phyloP scores from a whole-genome alignment of 768 basidiomycete genomes.

The Galerina marginata region DNA sequence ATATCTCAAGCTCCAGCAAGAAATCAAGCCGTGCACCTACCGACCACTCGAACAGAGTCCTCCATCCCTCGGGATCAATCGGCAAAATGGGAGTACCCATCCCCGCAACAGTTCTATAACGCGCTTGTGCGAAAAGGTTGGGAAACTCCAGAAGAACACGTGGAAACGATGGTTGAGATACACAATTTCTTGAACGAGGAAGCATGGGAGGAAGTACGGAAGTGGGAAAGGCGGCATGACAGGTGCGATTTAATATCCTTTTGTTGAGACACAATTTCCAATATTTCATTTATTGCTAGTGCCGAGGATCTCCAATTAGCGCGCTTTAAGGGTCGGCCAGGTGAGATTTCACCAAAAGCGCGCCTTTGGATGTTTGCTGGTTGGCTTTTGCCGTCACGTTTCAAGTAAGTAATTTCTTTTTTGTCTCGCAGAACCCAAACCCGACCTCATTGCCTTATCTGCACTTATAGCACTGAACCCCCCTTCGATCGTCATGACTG shows the following conservation, averaged over 20 bases:
- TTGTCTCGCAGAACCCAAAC: not conserved
- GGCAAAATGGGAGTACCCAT: slow-evolving; percentile 91
- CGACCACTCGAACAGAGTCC: slow-evolving; percentile 76
- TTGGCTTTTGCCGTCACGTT: slow-evolving; percentile 85
- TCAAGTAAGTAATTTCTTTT: slow-evolving; percentile 66
- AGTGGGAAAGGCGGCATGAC: slow-evolving; percentile 82
- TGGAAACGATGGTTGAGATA: slow-evolving; percentile 97
- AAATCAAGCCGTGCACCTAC: slow-evolving; percentile 62
- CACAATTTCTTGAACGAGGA: slow-evolving; percentile 98
- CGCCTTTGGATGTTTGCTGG: slow-evolving; percentile 85
- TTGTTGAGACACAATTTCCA: not conserved
- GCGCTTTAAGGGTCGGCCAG: slow-evolving; percentile 87
- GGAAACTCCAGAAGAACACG: slow-evolving; percentile 96
- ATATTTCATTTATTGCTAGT: slow-evolving; percentile 39
- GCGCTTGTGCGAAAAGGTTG: slow-evolving; percentile 95
- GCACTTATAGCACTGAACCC: slow-evolving; percentile 70
- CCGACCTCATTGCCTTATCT: slow-evolving; percentile 1
- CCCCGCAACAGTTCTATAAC: slow-evolving; percentile 98
- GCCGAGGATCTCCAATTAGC: slow-evolving; percentile 76
- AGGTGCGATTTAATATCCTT: slow-evolving; percentile 48
- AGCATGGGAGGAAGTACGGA: slow-evolving; percentile 93
- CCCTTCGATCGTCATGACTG: slow-evolving; percentile 99
- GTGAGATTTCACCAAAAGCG: slow-evolving; percentile 94
- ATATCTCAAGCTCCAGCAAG: slow-evolving; percentile 72
- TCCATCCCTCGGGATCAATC: slow-evolving; percentile 79